A percentile compares a stretch with the other conserved stretches of the same genome.
phyloP scores from a whole-genome alignment of 805 yeast genomes.

The Candida coquimbonensis region DNA sequence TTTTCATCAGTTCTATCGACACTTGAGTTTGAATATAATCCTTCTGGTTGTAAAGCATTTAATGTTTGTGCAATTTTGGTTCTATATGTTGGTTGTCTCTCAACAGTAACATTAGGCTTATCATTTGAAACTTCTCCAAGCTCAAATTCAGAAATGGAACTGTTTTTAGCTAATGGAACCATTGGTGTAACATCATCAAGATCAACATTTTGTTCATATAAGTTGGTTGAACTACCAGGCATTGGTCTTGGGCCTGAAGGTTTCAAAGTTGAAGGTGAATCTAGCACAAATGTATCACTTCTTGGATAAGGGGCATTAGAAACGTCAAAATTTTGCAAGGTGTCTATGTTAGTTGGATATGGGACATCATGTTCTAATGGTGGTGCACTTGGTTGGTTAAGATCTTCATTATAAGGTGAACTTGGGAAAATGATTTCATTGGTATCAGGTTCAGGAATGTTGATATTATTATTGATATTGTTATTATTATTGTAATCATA shows the following conservation, averaged over 20 bases:
- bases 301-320: slow-evolving; percentile 17
- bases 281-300: not conserved
- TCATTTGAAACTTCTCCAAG: not conserved
- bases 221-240: slow-evolving; percentile 13
- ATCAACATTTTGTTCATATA: not conserved
- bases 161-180: not conserved
- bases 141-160: not conserved
- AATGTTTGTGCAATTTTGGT: slow-evolving; percentile 21
- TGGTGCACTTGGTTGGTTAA: not conserved
- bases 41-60: slow-evolving; percentile 17
- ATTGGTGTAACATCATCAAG: not conserved
- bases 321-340: not conserved
- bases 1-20: slow-evolving; percentile 11
- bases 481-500: not conserved
- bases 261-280: slow-evolving; percentile 7
- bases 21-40: slow-evolving; percentile 10
- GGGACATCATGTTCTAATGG: slow-evolving; percentile 2
- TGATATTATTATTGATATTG: no score
- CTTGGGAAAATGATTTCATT: no score
- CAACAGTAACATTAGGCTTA: not conserved
- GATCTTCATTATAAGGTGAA: no score
- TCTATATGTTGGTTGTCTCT: slow-evolving; percentile 20
- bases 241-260: slow-evolving; percentile 24
- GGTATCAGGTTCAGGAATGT: no score
- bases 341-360: not conserved